Base-by-base conservation (phyloP, 164 flowering plant genomes). In the Pachysandra terminalis region DNA sequence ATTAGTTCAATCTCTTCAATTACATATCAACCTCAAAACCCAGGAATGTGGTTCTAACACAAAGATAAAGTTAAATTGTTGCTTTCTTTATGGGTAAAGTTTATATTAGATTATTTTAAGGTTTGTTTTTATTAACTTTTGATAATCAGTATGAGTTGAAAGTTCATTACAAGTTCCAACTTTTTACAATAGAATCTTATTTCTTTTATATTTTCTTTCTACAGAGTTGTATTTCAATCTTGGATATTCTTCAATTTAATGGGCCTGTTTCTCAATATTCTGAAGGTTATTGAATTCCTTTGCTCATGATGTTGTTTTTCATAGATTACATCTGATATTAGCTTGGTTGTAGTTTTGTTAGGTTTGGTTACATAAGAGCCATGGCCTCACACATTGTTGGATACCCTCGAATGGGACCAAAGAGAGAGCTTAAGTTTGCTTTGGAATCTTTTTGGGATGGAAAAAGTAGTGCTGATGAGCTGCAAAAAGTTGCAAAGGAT, bases 301-400 rank as follows among this genome's bases (percentile, higher is more conserved):
- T 1, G 22, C 17, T 7, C 9, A 37, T 22, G 12, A 59, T n/a
- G 19, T 41, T 53, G 2, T 55, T 15, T 19, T 1, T n/a, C 59
- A 17, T 4, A 9, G 22, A 32, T 54, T 64, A 24, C 19, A 10
- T 48, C 22, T n/a, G 40, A 23, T 49, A 62, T 56, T n/a, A 45
- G 40, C 68, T 12, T 54, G 23, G 37, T 55, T 62, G 32, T 35
- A 55, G 67, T n/a, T 26, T 57, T 56, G 32, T 23, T 56, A 63
- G 71, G 35, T 19, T 32, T 32, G 28, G 21, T 61, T 48, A 56
- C 24, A 37, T 69, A 41, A 65, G 66, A 74, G 77, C 77, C 23
- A 74, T 74, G 77, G n/a, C 76, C 24, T 74, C 77, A 19, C 77
- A 74, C 37, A 65, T 74, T 22, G 70, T 74, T 56, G 77, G 77